Base-by-base conservation (phyloP, 805 yeast species). In the Lachancea kluyveri region DNA sequence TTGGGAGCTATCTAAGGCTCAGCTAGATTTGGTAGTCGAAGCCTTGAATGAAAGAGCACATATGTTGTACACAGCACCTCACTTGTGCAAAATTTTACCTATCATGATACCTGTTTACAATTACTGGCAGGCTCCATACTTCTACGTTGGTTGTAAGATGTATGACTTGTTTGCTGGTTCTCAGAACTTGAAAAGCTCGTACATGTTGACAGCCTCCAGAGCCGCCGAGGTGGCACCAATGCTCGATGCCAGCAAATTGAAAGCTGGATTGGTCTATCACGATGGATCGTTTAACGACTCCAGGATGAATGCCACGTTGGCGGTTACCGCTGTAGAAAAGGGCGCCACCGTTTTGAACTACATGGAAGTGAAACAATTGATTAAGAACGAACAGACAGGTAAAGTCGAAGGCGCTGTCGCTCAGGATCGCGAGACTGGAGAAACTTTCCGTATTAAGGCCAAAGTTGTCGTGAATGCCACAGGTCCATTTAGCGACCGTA, bases 111-210 rank as follows among this genome's bases (percentile, higher is more conserved):
- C 97, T n/a, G 88, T 88, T 37, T 88, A 90, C 70, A 77, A 77
- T 52, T 84, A 85, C 73, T 88, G 96, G 96, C 95, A 87, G 67
- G 73, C 85, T 33, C 96, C 96, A 26, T 88, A 88, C 66, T 86
- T 82, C 66, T 88, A 81, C 64, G 78, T 74, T 24, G 97, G 97
- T 39, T 83, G 92, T 55, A 82, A 86, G 60, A 68, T 81, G 73
- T 88, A 88, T 64, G 97, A 88, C 61, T 64, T 88, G 61, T 80
- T 90, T 55, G 96, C 96, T 23, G 96, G 96, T 33, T 64, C 70
- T 41, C 90, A 86, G 60, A 85, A 86, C 65, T 70, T 88, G 59
- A 77, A 83, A 55, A 67, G 74, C 42, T 78, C 94, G 17, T 87
- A 84, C 49, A 58, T 86, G 41, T 67, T 86, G 55, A 69, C 83